Conservation (phyloP, 2,329 filamentous ascomycete genomes). For the Alternaria sp. region DNA sequence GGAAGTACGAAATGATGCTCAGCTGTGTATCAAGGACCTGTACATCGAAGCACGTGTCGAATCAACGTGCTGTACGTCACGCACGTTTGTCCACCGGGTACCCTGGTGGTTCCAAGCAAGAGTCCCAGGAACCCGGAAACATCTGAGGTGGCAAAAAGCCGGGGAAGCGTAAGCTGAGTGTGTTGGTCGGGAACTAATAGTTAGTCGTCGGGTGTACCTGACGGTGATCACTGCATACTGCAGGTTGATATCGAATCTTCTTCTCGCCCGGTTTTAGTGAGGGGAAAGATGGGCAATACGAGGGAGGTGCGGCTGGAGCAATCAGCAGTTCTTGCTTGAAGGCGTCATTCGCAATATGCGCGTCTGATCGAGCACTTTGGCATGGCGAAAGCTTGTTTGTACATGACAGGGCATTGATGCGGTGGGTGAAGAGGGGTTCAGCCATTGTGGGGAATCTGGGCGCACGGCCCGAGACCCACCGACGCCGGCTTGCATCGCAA, state of each 20-base stretch:
- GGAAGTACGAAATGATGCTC: neutral
- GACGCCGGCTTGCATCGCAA: conserved; percentile 15
- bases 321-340: neutral
- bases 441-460: neutral
- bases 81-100: neutral
- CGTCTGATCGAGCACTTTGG: neutral
- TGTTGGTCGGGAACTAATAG: neutral
- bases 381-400: neutral
- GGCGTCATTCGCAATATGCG: neutral
- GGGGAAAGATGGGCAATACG: neutral
- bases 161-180: neutral
- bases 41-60: neutral
- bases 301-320: neutral
- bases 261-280: neutral
- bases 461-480: conserved; percentile 15
- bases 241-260: neutral
- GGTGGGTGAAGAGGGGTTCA: neutral
- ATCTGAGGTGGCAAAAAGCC: neutral
- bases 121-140: neutral
- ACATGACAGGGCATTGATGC: neutral
- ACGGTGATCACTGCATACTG: neutral
- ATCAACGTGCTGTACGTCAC: conserved; percentile 14
- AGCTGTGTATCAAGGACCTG: neutral
- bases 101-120: neutral
- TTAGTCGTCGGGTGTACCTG: neutral